These are phyloP conservation scores for Sindora glabra DNA, from an alignment of 306 rosid genomes.

Conservation along the genomic window DNA sequence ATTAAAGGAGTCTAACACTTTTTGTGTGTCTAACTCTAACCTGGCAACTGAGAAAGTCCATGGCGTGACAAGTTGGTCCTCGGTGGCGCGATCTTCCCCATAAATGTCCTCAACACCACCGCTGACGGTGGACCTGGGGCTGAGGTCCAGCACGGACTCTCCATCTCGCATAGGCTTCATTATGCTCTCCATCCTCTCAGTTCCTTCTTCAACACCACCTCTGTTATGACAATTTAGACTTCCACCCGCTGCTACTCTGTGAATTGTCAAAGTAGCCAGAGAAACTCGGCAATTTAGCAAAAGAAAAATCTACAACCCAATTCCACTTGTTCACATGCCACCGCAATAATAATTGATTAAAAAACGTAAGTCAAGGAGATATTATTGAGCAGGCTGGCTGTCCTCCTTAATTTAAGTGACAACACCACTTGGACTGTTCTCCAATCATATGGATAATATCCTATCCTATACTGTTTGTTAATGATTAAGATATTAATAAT, in stretches of 20 bases:
- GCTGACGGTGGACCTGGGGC: constrained; percentile 57
- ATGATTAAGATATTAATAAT: too few species aligned
- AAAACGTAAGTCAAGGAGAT: too few species aligned
- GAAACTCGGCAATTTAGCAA: background rate
- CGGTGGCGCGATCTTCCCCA: constrained; percentile 91
- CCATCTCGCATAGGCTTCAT: constrained; percentile 54
- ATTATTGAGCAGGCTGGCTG: too few species aligned
- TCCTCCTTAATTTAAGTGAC: too few species aligned
- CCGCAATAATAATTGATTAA: too few species aligned
- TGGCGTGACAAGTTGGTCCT: constrained; percentile 82
- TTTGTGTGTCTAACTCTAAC: constrained; percentile 30
- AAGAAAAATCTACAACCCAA: too few species aligned
- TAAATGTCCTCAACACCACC: constrained; percentile 85
- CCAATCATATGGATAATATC: too few species aligned
- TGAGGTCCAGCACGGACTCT: constrained; percentile 57
- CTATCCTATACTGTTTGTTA: too few species aligned
- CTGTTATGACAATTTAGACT: background rate
- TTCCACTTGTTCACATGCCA: too few species aligned
- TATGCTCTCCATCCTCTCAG: constrained; percentile 49
- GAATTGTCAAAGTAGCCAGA: background rate
- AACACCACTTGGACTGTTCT: too few species aligned
- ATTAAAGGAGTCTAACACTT: background rate
- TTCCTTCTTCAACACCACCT: background rate
- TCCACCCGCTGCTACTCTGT: background rate
- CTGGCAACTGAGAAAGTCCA: constrained; percentile 94